These are phyloP conservation scores for Glutinoglossum americanum DNA, from an alignment of 495 filamentous ascomycete species.

Conservation along the genomic window DNA sequence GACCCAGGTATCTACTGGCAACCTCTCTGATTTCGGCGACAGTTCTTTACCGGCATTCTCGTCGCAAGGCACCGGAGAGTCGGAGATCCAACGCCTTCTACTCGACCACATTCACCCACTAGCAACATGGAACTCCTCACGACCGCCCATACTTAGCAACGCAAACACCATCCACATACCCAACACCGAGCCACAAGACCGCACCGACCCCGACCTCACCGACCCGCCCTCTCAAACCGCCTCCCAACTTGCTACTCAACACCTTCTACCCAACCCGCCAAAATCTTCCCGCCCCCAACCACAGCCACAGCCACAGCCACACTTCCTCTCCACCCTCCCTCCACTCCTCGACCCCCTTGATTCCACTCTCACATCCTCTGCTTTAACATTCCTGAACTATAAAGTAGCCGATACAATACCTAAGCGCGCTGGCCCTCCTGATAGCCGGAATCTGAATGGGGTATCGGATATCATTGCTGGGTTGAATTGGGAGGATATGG, in stretches of 20 bases:
- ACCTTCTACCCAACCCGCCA: not conserved
- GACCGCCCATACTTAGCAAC: not conserved
- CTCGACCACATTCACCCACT: slow-evolving; percentile 3
- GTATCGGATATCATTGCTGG: not conserved
- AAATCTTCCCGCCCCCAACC: not conserved
- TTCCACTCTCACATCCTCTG: not conserved
- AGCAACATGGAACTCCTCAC: not conserved
- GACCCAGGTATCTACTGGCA: not conserved
- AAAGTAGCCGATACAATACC: not conserved
- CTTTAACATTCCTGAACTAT: not conserved
- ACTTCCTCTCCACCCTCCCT: not conserved
- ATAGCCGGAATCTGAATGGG: not conserved
- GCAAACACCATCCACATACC: not conserved
- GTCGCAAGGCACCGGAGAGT: not conserved
- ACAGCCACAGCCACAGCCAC: too few relatives aligned
- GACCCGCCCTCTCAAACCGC: not conserved
- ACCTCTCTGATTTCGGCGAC: slow-evolving; percentile 2
- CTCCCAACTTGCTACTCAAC: not conserved
- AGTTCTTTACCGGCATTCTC: not conserved
- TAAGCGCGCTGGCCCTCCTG: not conserved
- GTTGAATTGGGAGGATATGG: slow-evolving; percentile 7
- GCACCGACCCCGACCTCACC: not conserved
- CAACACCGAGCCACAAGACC: not conserved
- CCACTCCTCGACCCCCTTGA: not conserved
- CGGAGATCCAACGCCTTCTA: not conserved